Evolutionary conservation across 1,139 yeast genomes (phyloP), one percentile per base, ranked within the genome.

Genomic region (Yamadazyma sp.): DNA sequence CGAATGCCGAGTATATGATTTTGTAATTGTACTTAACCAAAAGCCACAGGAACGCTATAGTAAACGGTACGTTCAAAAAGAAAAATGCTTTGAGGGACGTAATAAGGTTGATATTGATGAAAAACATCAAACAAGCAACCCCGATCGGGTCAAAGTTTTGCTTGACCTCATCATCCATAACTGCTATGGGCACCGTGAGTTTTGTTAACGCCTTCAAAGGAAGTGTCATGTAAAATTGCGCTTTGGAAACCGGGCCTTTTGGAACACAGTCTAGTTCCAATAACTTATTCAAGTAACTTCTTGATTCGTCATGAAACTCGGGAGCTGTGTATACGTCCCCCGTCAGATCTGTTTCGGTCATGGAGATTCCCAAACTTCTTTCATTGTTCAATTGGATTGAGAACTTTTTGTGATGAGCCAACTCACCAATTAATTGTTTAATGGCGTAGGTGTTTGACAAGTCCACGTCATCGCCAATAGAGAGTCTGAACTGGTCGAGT

Each of bases 1-100:
- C 97, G 2, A 73, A 28, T 1, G 70, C 43, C 0, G 87, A 37
- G 26, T 39, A 40, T 9, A 40, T 11, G 11, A 45, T 37, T 12
- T 37, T 29, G 15, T 31, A 26, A 9, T 39, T 43, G 37, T 32
- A 38, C 18, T 38, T 35, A 8, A 22, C 11, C 6, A 42, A 14
- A 3, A 41, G 16, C 4, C 24, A 17, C 4, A 34, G 29, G 9
- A 33, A 4, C 20, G 29, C 2, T 4, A 25, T 11, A 6, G 39
- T 29, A 1, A 34, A 6, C 11, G 41, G 41, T 6, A 37, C 10
- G 20, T 37, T 34, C 1, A 39, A 11, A 5, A 37, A 13, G 12
- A 39, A 9, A n/a, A 37, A 34, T 11, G 8, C 16, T 6, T n/a
- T 12, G 9, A 37, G 3, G 9, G 42, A 22, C 6, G 14, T 11